Evolutionary conservation across 495 filamentous ascomycete species (phyloP).

Genomic region (Podospora bellae-mahoneyi): DNA sequence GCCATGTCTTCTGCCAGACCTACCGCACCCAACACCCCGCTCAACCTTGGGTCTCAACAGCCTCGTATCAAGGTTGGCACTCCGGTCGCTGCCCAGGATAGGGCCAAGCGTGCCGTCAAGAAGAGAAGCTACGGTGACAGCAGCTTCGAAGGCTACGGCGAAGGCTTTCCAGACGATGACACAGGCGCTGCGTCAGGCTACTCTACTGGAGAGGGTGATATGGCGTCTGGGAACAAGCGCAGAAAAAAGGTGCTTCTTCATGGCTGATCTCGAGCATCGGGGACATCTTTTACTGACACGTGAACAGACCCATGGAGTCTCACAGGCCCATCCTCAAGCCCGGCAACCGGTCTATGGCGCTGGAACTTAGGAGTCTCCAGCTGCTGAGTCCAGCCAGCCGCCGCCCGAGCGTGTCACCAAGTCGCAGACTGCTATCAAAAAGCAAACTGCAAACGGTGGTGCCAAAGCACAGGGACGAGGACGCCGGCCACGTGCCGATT

Average conservation of each 20-base stretch:
- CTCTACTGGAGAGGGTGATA: slow-evolving; percentile 52
- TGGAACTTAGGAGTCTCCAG: slow-evolving; percentile 26
- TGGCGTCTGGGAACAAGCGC: slow-evolving; percentile 45
- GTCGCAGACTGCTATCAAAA: neutral
- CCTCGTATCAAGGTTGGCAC: slow-evolving; percentile 31
- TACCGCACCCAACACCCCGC: slow-evolving; percentile 44
- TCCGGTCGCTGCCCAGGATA: slow-evolving; percentile 22
- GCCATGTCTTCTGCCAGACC: slow-evolving; percentile 38
- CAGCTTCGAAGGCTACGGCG: slow-evolving; percentile 57
- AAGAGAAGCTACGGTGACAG: slow-evolving; percentile 53
- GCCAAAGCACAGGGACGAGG: slow-evolving; percentile 7
- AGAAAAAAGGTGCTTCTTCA: slow-evolving; percentile 54
- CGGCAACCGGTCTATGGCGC: slow-evolving; percentile 43
- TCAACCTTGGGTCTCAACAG: slow-evolving; percentile 23
- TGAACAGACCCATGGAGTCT: slow-evolving; percentile 27
- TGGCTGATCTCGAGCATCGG: slow-evolving; percentile 28
- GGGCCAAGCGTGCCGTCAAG: slow-evolving; percentile 44
- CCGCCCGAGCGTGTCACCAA: neutral
- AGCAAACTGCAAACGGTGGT: neutral
- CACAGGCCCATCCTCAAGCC: slow-evolving; percentile 28
- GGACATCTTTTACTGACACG: slow-evolving; percentile 28
- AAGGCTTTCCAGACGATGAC: slow-evolving; percentile 52
- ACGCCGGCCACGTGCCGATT: slow-evolving; percentile 9
- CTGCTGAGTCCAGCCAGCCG: slow-evolving; percentile 13
- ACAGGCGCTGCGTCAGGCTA: slow-evolving; percentile 45